Conservation (phyloP, 129 eudicot species). For the Pulicaria dysenterica region DNA sequence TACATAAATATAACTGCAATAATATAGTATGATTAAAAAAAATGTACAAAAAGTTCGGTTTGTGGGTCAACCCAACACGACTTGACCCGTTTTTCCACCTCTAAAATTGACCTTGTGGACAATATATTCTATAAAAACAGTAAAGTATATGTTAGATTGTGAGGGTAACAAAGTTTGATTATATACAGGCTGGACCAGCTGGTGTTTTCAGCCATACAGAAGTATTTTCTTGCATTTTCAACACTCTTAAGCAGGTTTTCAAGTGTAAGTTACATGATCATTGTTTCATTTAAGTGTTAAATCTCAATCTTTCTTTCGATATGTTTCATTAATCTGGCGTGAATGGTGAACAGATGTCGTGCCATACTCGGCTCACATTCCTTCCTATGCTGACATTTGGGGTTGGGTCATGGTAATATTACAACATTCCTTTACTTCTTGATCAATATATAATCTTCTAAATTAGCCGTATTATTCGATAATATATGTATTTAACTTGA, state of each 20-base stretch:
- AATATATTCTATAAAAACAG: not conserved
- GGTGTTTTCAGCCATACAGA: slow-evolving; percentile 88
- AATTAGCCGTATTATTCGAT: not conserved
- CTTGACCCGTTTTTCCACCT: not conserved
- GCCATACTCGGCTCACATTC: slow-evolving; percentile 92
- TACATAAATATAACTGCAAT: no score
- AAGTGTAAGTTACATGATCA: slow-evolving; percentile 57
- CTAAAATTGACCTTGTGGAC: not conserved
- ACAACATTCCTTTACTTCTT: not conserved
- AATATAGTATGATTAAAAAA: no score
- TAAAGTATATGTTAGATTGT: not conserved
- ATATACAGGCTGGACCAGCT: slow-evolving; percentile 89
- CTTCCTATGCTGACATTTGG: slow-evolving; percentile 98
- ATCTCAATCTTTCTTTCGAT: not conserved
- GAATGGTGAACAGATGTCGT: slow-evolving; percentile 67
- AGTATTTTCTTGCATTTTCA: slow-evolving; percentile 96
- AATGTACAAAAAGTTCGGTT: no score
- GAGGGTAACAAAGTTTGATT: not conserved
- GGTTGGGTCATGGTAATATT: slow-evolving; percentile 91
- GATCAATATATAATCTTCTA: not conserved
- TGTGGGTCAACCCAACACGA: no score
- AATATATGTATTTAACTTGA: slow-evolving; percentile 17
- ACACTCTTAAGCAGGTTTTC: slow-evolving; percentile 91
- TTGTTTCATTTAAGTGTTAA: slow-evolving; percentile 1
- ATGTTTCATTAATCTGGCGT: slow-evolving; percentile 3